Evolutionary conservation across 257 asterid species (phyloP), one percentile per base, ranked within the genome.

Genomic region (Cruciata laevipes): DNA sequence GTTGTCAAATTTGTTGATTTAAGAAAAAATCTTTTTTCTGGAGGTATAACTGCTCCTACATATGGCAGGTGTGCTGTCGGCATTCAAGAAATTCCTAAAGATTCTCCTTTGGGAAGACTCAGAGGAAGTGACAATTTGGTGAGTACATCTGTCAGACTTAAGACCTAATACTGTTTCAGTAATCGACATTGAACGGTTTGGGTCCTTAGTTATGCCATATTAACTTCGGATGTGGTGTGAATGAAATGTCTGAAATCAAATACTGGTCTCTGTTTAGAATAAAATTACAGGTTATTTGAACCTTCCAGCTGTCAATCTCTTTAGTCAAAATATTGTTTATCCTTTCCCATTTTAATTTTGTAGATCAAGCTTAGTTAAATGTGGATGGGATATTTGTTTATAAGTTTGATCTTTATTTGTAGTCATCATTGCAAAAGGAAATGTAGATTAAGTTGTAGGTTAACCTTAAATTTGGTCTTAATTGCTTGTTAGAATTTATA

Each of bases 41-140:
- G 42, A 16, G 40, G 4, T n/a, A 44, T 27, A 49, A 66, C 32
- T 38, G 18, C 61, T 49, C n/a, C 12, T 8, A 42, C 27, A 6
- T 49, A 71, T 68, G 71, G 62, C 72, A 92, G 99, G 79, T 88
- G 92, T 78, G 90, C 80, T 80, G 96, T 93, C 76, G 97, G 99
- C 74, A 73, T 86, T 74, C 96, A 83, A 78, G 97, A 93, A 87
- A 86, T 90, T 70, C 80, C 94, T 25, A 90, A 80, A 72, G 89
- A 93, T 77, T 86, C 97, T 24, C 75, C 99, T 55, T 82, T 93
- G 69, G 97, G 99, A 71, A 79, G 96, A 83, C 80, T 88, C 72
- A 74, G 77, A 76, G 97, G 99, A 69, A 93, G 99, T 77, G 99
- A 93, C 76, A 93, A 93, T 71, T 82, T 88, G 94, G 98, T 93